A percentile compares a stretch with the other conserved stretches of the same genome.
These are phyloP conservation scores for Rhynchosporium graminicola DNA, from an alignment of 2,329 filamentous ascomycete genomes.

Conservation along the genomic window DNA sequence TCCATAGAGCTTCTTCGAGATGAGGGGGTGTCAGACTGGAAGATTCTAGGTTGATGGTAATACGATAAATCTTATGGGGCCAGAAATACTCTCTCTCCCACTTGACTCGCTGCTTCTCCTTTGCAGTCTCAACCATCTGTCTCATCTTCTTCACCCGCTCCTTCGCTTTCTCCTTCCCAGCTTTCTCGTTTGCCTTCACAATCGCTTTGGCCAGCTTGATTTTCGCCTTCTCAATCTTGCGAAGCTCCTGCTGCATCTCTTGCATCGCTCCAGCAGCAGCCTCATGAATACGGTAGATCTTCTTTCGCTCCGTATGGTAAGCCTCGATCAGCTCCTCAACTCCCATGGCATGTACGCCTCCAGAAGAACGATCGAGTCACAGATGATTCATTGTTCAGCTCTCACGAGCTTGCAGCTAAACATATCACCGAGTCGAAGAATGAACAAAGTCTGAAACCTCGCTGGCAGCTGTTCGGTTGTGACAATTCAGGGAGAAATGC, in stretches of 20 bases:
- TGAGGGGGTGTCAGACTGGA: constrained; percentile 51
- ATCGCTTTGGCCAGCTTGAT: constrained; percentile 34
- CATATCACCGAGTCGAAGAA: constrained; percentile 30
- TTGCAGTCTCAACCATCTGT: constrained; percentile 25
- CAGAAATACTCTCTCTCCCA: constrained; percentile 50
- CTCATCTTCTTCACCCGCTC: constrained; percentile 42
- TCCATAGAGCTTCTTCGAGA: constrained; percentile 51
- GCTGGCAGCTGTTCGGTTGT: constrained; percentile 43
- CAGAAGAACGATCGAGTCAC: constrained; percentile 34
- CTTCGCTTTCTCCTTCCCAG: constrained; percentile 43
- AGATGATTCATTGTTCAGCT: constrained; percentile 32
- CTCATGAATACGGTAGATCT: constrained; percentile 46
- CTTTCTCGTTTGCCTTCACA: constrained; percentile 42
- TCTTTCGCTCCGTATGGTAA: constrained; percentile 38
- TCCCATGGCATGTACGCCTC: constrained; percentile 50
- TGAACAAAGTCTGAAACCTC: constrained; percentile 36
- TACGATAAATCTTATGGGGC: constrained; percentile 42
- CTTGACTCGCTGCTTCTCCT: constrained; percentile 41
- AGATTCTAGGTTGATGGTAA: constrained; percentile 47
- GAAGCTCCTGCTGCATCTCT: constrained; percentile 41
- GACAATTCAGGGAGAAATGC: constrained; percentile 15
- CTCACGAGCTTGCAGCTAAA: constrained; percentile 41
- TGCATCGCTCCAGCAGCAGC: constrained; percentile 40
- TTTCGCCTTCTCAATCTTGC: constrained; percentile 40
- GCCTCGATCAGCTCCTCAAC: constrained; percentile 42